Evolutionary conservation across 2,329 filamentous ascomycete genomes (phyloP), one percentile per base, ranked within the genome.

Genomic region (Fusarium solani-melongenae): DNA sequence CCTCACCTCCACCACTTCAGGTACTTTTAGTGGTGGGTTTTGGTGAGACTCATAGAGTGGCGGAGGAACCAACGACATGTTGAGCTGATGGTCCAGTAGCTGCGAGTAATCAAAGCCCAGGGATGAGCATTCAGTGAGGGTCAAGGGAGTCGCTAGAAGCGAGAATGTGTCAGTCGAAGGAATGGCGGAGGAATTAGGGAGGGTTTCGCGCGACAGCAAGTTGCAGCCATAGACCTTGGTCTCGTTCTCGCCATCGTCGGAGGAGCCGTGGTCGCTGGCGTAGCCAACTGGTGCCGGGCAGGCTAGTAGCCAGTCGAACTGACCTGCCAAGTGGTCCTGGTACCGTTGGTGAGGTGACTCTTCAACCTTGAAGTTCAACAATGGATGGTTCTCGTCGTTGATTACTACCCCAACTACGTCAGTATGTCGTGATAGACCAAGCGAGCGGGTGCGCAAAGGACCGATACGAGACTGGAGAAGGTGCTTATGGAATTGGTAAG

Each of bases 221-320:
- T 88, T 90, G 81, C 88, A 89, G 65, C 88, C 88, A 72, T 88
- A 86, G 20, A 86, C 77, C 72, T 81, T 82, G 61, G 74, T 79
- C 69, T 55, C 55, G 36, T 64, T 59, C 41, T 63, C 61, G 59
- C 67, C 67, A 57, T 75, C 46, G 38, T 64, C 58, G 31, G 62
- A 56, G 61, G 62, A 67, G 49, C 55, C 65, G 57, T 70, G 66
- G 61, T 70, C 62, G 46, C 71, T 74, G 69, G 69, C 70, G 57
- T 73, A 76, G 73, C 70, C 72, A 34, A 71, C 66, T 76, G 80
- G 71, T 65, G 73, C 74, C 53, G 83, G 80, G 69, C 84, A 81
- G 27, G 83, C 83, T 39, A 88, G 77, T 64, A 88, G 77, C 82
- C 84, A 88, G 75, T 88, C 85, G 76, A 86, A 89, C 79, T 87